Evolutionary conservation across 176 grass and related monocot species (phyloP), one percentile per base, ranked within the genome.

Genomic region (Carex cristatella): DNA sequence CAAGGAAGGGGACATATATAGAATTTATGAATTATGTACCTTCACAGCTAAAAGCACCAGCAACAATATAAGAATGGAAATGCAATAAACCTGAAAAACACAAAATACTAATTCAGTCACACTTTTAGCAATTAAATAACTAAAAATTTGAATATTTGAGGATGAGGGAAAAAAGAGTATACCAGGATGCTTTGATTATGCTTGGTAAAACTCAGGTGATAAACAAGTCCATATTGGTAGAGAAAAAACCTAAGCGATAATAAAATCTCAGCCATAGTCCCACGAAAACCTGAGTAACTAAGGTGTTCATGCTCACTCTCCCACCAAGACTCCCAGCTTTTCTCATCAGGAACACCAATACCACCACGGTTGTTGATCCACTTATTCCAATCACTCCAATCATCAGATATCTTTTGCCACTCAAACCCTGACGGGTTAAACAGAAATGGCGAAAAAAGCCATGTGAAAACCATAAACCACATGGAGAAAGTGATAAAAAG

Each of bases 291-390:
- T 76, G 94, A 91, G 88, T 97, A 87, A 74, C 83, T 89, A 2
- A 97, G 81, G 88, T 97, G 94, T 42, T 97, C 94, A 53, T 92
- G 92, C 79, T 97, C 94, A 42, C 81, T 77, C 71, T 94, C 94
- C 94, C 94, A 97, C 94, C 94, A 97, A 58, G 94, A 97, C 86
- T 97, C 94, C 94, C 94, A 97, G 67, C 94, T 97, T 90, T 92
- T 97, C 28, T 94, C 90, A 75, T 81, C 61, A 53, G 94, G 83
- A 16, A 97, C 94, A 86, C 94, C 94, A 80, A 97, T 97, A 13
- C 94, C 94, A 65, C 94, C 94, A 85, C 87, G 87, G 78, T 97
- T 97, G 51, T 86, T 88, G 60, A 97, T 94, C 94, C 94, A 97
- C 71, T 97, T 97, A 63, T 91, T 94, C 94, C 94, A 97, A 86